These are phyloP conservation scores for Aphelidium insulamus DNA, from an alignment of 371 early-diverging fungal genomes.

Conservation along the genomic window DNA sequence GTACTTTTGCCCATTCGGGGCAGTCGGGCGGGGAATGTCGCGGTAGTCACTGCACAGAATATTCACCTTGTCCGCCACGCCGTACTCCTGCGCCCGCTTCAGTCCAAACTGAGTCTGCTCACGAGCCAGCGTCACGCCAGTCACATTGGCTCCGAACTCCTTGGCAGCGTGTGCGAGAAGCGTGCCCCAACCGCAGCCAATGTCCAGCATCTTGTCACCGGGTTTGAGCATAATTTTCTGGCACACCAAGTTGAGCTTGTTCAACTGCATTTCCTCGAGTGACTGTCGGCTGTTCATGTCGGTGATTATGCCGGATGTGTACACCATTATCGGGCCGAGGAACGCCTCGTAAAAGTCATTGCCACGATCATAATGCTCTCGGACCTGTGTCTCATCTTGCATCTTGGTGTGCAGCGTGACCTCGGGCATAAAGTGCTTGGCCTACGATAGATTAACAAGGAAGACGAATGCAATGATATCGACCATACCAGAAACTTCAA, in stretches of 20 bases:
- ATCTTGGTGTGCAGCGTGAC: slow-evolving; percentile 78
- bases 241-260: slow-evolving; percentile 76
- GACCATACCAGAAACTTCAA: slow-evolving; percentile 76
- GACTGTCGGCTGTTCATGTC: slow-evolving; percentile 50
- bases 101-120: slow-evolving; percentile 78
- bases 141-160: slow-evolving; percentile 60
- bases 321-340: slow-evolving; percentile 81
- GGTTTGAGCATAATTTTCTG: slow-evolving; percentile 63
- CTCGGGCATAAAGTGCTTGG: slow-evolving; percentile 88
- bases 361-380: slow-evolving; percentile 93
- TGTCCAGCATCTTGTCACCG: slow-evolving; percentile 80
- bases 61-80: slow-evolving; percentile 46
- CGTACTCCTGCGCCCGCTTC: slow-evolving; percentile 56
- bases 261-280: slow-evolving; percentile 79
- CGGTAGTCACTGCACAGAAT: slow-evolving; percentile 86
- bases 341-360: slow-evolving; percentile 90
- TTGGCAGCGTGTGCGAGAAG: slow-evolving; percentile 71
- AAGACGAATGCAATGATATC: too few relatives aligned
- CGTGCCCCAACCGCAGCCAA: slow-evolving; percentile 98
- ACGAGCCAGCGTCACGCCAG: slow-evolving; percentile 76
- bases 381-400: slow-evolving; percentile 88
- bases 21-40: slow-evolving; percentile 66
- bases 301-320: slow-evolving; percentile 78
- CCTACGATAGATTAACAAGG: too few relatives aligned
- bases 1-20: too few relatives aligned